phyloP scores from a whole-genome alignment of 164 flowering plant genomes.

The Echeveria elegans region DNA sequence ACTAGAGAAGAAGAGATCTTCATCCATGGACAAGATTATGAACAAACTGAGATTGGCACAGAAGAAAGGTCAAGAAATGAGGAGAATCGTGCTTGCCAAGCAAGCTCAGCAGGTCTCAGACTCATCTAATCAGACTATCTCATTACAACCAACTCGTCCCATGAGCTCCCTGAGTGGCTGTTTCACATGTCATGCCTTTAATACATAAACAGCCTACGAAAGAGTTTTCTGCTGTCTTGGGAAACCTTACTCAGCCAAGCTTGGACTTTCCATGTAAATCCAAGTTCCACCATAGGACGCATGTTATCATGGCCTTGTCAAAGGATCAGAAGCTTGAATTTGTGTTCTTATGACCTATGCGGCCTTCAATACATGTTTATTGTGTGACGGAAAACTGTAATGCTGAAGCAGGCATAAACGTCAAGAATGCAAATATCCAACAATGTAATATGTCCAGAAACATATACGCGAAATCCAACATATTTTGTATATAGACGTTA shows the following conservation, averaged over 20 bases:
- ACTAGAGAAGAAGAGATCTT: conserved; percentile 83
- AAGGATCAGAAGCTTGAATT: too few species aligned
- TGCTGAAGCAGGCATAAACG: too few species aligned
- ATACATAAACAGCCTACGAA: too few species aligned
- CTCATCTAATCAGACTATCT: conserved; percentile 32
- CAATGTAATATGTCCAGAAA: too few species aligned
- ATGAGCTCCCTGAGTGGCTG: conserved; percentile 79
- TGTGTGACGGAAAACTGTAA: too few species aligned
- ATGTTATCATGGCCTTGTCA: not conserved
- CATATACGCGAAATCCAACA: too few species aligned
- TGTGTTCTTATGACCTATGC: too few species aligned
- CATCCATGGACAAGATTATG: conserved; percentile 93
- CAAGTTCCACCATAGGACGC: not conserved
- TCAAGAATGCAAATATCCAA: too few species aligned
- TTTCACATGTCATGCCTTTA: conserved; percentile 75
- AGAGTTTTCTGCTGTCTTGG: not conserved
- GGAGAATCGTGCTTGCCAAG: conserved; percentile 44
- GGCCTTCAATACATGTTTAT: too few species aligned
- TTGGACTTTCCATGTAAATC: not conserved
- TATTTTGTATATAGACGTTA: too few species aligned
- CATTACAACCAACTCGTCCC: conserved; percentile 43
- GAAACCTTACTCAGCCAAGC: not conserved
- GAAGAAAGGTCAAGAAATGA: conserved; percentile 88
- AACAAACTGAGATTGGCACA: conserved; percentile 79
- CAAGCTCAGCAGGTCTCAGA: conserved; percentile 40